Conservation (phyloP, 1,284 basidiomycete genomes). For the Ustilago xerochloae region DNA sequence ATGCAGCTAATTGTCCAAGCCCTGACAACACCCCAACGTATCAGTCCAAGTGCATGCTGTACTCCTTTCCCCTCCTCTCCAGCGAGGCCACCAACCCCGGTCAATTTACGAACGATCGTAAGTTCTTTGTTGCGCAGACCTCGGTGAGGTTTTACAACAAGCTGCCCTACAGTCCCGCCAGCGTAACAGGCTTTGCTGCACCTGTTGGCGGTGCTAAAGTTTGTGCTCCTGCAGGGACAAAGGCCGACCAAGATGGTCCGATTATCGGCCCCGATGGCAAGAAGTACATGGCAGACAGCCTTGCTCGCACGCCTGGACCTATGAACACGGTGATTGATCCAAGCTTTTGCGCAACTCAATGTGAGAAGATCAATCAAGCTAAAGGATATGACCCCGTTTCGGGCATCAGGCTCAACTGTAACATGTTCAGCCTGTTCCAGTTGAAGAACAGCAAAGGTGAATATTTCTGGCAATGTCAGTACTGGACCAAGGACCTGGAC, state of each 20-base stretch:
- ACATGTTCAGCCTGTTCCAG: constrained; percentile 3
- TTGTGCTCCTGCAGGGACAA: not conserved
- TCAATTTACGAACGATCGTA: constrained; percentile 2
- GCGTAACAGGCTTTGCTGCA: not conserved
- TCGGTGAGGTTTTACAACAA: not conserved
- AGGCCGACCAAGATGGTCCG: too few species aligned
- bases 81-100: not conserved
- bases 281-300: not conserved
- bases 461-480: constrained; percentile 5
- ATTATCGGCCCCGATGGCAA: too few species aligned
- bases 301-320: not conserved
- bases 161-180: not conserved
- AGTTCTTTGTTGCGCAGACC: not conserved
- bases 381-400: not conserved
- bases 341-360: not conserved
- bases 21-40: not conserved
- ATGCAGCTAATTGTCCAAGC: not conserved
- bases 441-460: not conserved
- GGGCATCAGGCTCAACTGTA: constrained; percentile 9
- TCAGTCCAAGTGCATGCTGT: constrained; percentile 4
- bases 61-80: not conserved
- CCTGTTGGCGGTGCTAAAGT: too few species aligned
- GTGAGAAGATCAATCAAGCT: not conserved
- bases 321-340: constrained; percentile 1
- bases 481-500: constrained; percentile 2